phyloP scores from a whole-genome alignment of 768 basidiomycete species.

The Lentinula edodes region DNA sequence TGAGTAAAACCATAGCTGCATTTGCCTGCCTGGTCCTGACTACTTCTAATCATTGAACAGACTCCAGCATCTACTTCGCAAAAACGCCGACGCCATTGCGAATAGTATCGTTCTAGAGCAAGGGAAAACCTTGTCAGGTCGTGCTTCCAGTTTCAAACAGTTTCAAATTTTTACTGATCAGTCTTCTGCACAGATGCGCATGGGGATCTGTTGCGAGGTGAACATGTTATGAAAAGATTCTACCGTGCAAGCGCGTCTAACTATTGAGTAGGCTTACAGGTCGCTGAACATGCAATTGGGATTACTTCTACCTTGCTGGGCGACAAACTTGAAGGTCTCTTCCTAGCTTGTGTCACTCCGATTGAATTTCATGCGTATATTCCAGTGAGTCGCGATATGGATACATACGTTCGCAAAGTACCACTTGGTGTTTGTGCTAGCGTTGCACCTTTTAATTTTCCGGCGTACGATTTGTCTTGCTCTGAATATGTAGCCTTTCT shows the following conservation, averaged over 20 bases:
- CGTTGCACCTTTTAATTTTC: slow-evolving; percentile 86
- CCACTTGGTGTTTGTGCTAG: slow-evolving; percentile 79
- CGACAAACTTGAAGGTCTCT: slow-evolving; percentile 85
- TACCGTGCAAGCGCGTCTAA: neutral
- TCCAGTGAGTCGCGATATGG: slow-evolving; percentile 91
- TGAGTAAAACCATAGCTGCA: slow-evolving; percentile 51
- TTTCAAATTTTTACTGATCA: neutral
- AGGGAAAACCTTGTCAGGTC: slow-evolving; percentile 88
- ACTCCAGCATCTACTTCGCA: slow-evolving; percentile 80
- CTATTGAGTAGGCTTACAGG: slow-evolving; percentile 54
- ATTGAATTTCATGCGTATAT: neutral
- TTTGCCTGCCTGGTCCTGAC: neutral
- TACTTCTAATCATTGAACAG: slow-evolving; percentile 30
- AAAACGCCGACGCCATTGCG: slow-evolving; percentile 83
- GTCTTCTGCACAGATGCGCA: slow-evolving; percentile 64
- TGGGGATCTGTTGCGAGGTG: slow-evolving; percentile 82
- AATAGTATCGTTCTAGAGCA: slow-evolving; percentile 91
- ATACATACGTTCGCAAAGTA: slow-evolving; percentile 78
- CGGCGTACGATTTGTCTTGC: slow-evolving; percentile 50
- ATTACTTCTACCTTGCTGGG: slow-evolving; percentile 85
- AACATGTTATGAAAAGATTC: neutral
- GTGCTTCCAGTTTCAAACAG: neutral
- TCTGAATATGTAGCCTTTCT: slow-evolving; percentile 1
- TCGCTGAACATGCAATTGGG: slow-evolving; percentile 74
- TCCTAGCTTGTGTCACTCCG: neutral